Evolutionary conservation across 495 filamentous ascomycete genomes (phyloP), one percentile per base, ranked within the genome.

Genomic region (Thermochaetoides thermophila): DNA sequence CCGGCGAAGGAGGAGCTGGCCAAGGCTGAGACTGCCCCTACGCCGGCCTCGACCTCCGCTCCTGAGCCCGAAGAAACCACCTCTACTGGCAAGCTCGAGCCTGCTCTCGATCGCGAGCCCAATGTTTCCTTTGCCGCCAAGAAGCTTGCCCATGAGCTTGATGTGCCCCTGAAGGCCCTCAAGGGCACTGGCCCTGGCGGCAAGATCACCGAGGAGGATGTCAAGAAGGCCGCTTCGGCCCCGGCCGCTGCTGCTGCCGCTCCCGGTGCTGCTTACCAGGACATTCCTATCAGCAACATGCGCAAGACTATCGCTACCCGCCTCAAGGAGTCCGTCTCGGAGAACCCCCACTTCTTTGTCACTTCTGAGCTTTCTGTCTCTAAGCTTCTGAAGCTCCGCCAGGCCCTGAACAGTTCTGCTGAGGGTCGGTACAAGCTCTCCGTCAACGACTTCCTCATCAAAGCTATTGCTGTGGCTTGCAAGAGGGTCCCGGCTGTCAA

Each of bases 281-380:
- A 99, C 49, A 78, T 74, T 39, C 82, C 84, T 33, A 73, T 83
- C 40, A 77, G 69, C 48, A 78, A 75, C 43, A 99, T 99, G 89
- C 89, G 91, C 66, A 95, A 94, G 74, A 85, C 81, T 37, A 99
- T 99, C 48, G 91, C 91, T 51, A 71, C 53, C 54, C 84, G 91
- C 44, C 78, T 99, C 13, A 79, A 78, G 52, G 74, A 93, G 59
- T 95, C 87, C 13, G 64, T 80, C 56, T 71, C 76, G 45, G 78
- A 92, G 62, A 95, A 92, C 68, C 91, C 91, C 24, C 91, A 96
- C 66, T 99, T 93, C 73, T 99, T 89, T 54, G 89, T 99, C 46
- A 78, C 80, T 43, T 71, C 79, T 38, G 71, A 71, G 31, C 68
- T 96, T 45, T 95, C 86, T 19, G 89, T 96, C 30, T 68, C 66